A percentile compares a stretch with the other conserved stretches of the same genome.
phyloP scores from a whole-genome alignment of 768 basidiomycete species.

The Mycena metata region DNA sequence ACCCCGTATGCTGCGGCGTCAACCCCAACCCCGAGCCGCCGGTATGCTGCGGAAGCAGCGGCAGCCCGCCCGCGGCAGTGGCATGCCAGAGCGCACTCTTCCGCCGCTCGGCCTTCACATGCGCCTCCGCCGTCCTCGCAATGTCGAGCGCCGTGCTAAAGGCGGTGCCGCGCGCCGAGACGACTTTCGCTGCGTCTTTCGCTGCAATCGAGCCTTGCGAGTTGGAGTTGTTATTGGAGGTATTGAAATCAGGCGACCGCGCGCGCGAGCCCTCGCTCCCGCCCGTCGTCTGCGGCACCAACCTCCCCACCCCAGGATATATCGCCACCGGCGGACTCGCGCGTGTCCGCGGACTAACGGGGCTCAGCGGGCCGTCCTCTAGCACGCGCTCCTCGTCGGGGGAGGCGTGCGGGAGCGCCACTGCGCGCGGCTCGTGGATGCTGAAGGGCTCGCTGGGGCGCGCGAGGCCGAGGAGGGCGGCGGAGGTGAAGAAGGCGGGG shows the following conservation, averaged over 20 bases:
- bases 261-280: too few species aligned
- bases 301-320: too few species aligned
- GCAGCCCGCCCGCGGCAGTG: too few species aligned
- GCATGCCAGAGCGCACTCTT: slow-evolving; percentile 34
- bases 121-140: slow-evolving; percentile 55
- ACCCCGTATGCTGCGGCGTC: slow-evolving; percentile 27
- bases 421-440: slow-evolving; percentile 14
- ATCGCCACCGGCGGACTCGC: too few species aligned
- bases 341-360: too few species aligned
- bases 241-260: too few species aligned
- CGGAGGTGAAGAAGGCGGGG: slow-evolving; percentile 42
- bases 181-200: neutral
- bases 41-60: slow-evolving; percentile 32
- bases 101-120: slow-evolving; percentile 39
- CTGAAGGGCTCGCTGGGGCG: slow-evolving; percentile 27
- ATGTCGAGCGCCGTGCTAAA: slow-evolving; percentile 58
- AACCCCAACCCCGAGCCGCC: slow-evolving; percentile 15
- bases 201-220: neutral
- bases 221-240: too few species aligned
- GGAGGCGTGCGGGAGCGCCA: slow-evolving; percentile 17
- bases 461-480: slow-evolving; percentile 40
- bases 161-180: slow-evolving; percentile 47
- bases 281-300: too few species aligned
- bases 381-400: too few species aligned
- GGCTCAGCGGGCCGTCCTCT: too few species aligned